Percentiles rank a stretch among this genome's conserved stretches.
Evolutionary conservation across 2,329 filamentous ascomycete genomes (phyloP).

Genomic region (Aspergillus pseudoviridinutans): DNA sequence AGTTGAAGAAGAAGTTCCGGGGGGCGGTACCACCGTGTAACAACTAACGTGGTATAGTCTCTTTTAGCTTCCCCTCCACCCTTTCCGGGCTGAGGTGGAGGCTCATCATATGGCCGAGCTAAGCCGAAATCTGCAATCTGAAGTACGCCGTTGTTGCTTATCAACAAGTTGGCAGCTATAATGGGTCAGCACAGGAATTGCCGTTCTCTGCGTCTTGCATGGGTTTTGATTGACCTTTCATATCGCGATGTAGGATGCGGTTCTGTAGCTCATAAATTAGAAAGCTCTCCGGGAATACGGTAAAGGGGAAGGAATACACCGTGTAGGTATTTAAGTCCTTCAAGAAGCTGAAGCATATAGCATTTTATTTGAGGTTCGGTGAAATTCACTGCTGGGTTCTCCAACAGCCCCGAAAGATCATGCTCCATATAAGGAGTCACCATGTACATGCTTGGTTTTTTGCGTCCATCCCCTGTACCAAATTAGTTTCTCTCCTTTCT

Average conservation of each 20-base stretch:
- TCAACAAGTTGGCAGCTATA: conserved; percentile 83
- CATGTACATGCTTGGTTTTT: conserved; percentile 88
- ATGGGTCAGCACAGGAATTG: conserved; percentile 4
- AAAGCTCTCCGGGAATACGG: background rate
- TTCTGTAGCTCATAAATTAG: conserved; percentile 40
- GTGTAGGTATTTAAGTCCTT: conserved; percentile 87
- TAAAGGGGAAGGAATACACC: conserved; percentile 45
- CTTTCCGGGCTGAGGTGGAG: conserved; percentile 68
- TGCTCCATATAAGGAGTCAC: conserved; percentile 99
- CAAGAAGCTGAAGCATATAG: conserved; percentile 89
- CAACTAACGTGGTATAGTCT: conserved; percentile 94
- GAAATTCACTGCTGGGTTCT: conserved; percentile 87
- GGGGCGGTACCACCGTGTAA: conserved; percentile 94
- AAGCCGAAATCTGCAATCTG: conserved; percentile 98
- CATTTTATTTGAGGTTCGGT: conserved; percentile 93
- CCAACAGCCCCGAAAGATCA: conserved; percentile 92
- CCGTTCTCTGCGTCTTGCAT: background rate
- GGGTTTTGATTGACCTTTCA: conserved; percentile 60
- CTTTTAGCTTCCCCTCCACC: conserved; percentile 80
- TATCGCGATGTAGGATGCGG: conserved; percentile 89
- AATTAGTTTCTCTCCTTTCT: conserved; percentile 14
- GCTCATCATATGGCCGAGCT: conserved; percentile 86
- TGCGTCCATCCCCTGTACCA: conserved; percentile 65
- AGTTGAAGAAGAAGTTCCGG: conserved; percentile 87
- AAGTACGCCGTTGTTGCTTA: conserved; percentile 87